Base-by-base conservation (phyloP, 257 asterid genomes). In the Mitragyna speciosa region DNA sequence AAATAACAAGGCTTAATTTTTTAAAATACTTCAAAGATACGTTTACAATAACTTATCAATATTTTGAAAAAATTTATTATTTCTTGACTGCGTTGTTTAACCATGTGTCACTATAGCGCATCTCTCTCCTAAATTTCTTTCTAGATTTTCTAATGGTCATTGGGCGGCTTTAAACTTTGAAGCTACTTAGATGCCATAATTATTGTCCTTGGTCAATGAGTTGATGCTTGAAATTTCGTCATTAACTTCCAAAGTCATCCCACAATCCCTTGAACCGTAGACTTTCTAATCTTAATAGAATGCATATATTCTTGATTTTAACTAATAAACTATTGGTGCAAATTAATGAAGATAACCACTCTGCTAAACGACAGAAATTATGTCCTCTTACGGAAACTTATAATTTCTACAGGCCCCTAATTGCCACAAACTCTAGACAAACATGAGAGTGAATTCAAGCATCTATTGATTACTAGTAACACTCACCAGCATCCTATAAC, bases 291-390 rank as follows among this genome's bases (percentile, higher is more conserved):
- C n/a, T n/a, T n/a, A n/a, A n/a, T n/a, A n/a, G n/a, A n/a, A n/a
- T n/a, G n/a, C n/a, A n/a, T 30, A 12, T 33, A 28, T 48, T 33
- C 26, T 47, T 36, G 47, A 51, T 12, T 70, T 80, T 76, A 45
- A 77, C 70, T 26, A 1, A 56, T 67, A 71, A 78, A 76, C 77
- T 78, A 84, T 84, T 87, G 85, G 76, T 45, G 87, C 81, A n/a
- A 81, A 5, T 6, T 45, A 45, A 79, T 76, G 61, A 71, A 11
- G 67, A 31, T 64, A 69, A 77, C 77, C 58, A 28, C 80, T 61
- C 72, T 66, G 71, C 63, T 52, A 3, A 71, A 71, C 63, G 15
- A 78, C 19, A 30, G 76, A 61, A 39, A 51, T 43, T 78, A 31
- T 83, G 83, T 64, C 76, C 73, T 63, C 33, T 65, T 7, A 28